These are phyloP conservation scores for Chlamydomonas sp. DNA, from an alignment of 139 green algal genomes.

Conservation along the genomic window DNA sequence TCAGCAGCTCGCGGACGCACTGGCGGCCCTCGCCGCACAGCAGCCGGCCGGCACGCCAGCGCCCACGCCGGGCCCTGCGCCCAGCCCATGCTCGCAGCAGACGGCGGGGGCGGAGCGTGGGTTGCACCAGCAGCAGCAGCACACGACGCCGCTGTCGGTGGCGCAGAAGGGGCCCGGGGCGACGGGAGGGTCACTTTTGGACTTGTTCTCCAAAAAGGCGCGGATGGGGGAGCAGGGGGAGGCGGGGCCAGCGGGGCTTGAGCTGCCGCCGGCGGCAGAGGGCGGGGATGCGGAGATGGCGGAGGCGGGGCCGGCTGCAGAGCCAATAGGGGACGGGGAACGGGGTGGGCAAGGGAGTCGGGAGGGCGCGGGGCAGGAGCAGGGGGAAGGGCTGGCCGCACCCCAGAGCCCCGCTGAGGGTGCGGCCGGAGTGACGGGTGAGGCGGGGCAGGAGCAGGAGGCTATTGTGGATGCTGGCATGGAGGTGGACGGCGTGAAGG, in stretches of 20 bases:
- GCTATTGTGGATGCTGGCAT: not conserved
- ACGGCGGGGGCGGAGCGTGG: no score
- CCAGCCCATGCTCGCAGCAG: no score
- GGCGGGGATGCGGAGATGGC: not conserved
- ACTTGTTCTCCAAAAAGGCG: no score
- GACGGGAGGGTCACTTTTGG: no score
- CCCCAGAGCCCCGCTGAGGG: not conserved
- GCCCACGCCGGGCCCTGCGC: no score
- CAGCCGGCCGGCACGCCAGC: not conserved
- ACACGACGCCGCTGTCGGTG: no score
- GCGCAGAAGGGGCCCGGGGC: no score
- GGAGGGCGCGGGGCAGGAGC: not conserved
- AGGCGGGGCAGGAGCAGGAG: not conserved
- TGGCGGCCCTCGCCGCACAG: not conserved
- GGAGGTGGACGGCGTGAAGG: not conserved
- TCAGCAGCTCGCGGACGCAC: not conserved
- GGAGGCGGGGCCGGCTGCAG: not conserved
- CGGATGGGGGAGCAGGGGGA: no score
- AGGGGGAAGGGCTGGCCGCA: constrained; percentile 3
- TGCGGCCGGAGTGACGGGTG: not conserved
- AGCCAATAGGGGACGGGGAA: not conserved
- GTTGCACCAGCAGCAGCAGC: no score
- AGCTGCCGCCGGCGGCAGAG: no score
- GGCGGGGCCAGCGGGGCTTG: no score
- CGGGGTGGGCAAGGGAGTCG: not conserved